Base-by-base conservation (phyloP, 2,329 filamentous ascomycete genomes). In the Botrytis porri region DNA sequence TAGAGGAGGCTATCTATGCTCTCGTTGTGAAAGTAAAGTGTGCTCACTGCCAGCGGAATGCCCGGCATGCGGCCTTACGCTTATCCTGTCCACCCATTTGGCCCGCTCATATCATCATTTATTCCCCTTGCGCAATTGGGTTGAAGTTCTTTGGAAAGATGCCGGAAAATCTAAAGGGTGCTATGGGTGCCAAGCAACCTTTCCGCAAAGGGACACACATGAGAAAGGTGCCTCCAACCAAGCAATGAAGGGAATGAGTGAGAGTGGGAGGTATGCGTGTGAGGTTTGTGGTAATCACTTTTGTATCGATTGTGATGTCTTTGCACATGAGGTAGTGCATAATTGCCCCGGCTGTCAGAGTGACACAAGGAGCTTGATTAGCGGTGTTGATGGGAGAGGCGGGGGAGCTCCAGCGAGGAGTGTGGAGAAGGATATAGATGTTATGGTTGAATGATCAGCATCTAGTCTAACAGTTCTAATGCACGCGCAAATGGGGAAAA, bases 241-340 rank as follows among this genome's bases (percentile, higher is more conserved):
- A n/a, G 48, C 35, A 67, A 62, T 70, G 32, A 92, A 89, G 79
- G 90, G 92, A 1, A 91, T 95, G 61, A 95, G 93, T 81, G 93
- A 97, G 84, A 96, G 92, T 80, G 90, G 92, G 65, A 86, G 96
- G 69, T 99, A 99, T 81, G 93, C 93, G 74, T 99, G 96, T 81
- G 88, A 92, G 77, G 90, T 91, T n/a, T 99, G 96, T 82, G 83
- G 87, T 4, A 90, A 93, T 74, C 95, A 98, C 83, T 99, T 98
- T 81, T 99, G 96, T 85, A 97, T 99, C 76, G 96, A 99, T 81
- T 99, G 96, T 82, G 96, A 99, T 82, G 90, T 98, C 37, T 98
- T 96, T 83, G 92, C 93, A 37, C 96, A 99, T 81, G 94, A 98
- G 83, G 89, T 97, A 20, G 88, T 97, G 69, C 95, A 99, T 81